A percentile compares a stretch with the other conserved stretches of the same genome.
Evolutionary conservation across 108 stramenopile species (phyloP).

Genomic region (Conticribra guillardii): DNA sequence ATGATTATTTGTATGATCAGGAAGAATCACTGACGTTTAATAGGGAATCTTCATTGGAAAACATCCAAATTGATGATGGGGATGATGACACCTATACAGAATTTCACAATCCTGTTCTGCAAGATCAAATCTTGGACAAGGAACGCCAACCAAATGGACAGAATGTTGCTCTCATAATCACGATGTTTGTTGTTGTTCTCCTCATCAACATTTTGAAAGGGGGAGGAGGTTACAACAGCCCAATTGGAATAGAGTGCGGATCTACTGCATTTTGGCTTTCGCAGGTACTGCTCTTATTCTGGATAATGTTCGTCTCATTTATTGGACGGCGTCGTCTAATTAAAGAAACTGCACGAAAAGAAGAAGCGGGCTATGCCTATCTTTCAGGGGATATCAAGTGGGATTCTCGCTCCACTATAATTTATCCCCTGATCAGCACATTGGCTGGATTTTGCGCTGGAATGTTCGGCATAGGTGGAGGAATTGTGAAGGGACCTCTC

Average conservation of each 20-base stretch:
- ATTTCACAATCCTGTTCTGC: no score
- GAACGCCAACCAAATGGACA: no score
- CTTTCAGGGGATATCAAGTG: slow-evolving; percentile 96
- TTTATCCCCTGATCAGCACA: slow-evolving; percentile 91
- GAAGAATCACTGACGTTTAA: no score
- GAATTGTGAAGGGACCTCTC: slow-evolving; percentile 91
- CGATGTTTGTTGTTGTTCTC: slow-evolving; percentile 85
- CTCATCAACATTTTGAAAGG: slow-evolving; percentile 93
- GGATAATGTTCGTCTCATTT: slow-evolving; percentile 77
- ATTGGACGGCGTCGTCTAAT: slow-evolving; percentile 85
- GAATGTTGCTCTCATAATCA: slow-evolving; percentile 50
- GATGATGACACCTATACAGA: no score
- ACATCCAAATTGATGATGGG: slow-evolving; percentile 76
- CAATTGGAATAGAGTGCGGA: slow-evolving; percentile 94
- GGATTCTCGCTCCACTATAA: slow-evolving; percentile 79
- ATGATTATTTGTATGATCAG: no score
- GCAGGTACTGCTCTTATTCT: slow-evolving; percentile 84
- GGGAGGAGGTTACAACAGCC: slow-evolving; percentile 85
- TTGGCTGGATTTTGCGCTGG: slow-evolving; percentile 94
- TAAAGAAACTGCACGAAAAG: slow-evolving; percentile 77
- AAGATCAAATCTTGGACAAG: no score
- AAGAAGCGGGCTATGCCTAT: slow-evolving; percentile 86
- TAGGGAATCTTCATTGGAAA: slow-evolving; percentile 64
- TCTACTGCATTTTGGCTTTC: slow-evolving; percentile 88
- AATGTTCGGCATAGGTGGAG: slow-evolving; percentile 96